Conservation (phyloP, 768 basidiomycete species). For the Phlegmacium glaucopus region DNA sequence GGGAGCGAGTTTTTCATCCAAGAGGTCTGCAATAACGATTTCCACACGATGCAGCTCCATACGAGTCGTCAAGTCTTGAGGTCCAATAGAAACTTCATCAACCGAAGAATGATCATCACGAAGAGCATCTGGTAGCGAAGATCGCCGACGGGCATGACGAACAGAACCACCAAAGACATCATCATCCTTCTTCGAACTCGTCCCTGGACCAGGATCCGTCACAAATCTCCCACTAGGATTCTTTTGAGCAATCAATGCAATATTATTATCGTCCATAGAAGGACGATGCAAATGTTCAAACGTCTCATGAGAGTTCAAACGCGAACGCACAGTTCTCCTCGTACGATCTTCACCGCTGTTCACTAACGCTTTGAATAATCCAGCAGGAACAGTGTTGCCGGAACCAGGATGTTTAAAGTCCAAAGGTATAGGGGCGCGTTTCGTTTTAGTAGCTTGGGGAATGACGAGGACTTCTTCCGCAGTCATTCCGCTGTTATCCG, state of each 20-base stretch:
- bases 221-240: conserved; percentile 45
- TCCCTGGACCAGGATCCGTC: conserved; percentile 48
- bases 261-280: conserved; percentile 74
- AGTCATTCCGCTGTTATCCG: conserved; percentile 22
- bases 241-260: conserved; percentile 66
- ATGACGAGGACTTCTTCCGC: conserved; percentile 20
- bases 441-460: conserved; percentile 32
- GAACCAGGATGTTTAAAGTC: conserved; percentile 60
- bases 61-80: conserved; percentile 48
- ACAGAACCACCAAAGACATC: conserved; percentile 33
- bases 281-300: conserved; percentile 66
- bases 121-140: conserved; percentile 56
- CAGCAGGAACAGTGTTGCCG: conserved; percentile 79
- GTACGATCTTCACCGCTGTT: conserved; percentile 61
- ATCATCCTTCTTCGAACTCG: conserved; percentile 21
- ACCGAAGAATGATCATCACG: conserved; percentile 43
- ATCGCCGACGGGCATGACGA: conserved; percentile 45
- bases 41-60: conserved; percentile 62
- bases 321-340: conserved; percentile 69
- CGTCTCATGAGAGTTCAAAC: conserved; percentile 70
- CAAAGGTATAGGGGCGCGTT: conserved; percentile 71
- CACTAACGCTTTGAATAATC: conserved; percentile 78
- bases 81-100: conserved; percentile 36
- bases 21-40: conserved; percentile 53
- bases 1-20: conserved; percentile 66